A percentile compares a stretch with the other conserved stretches of the same genome.
These are phyloP conservation scores for Neopestalotiopsis sp. DNA, from an alignment of 2,329 filamentous ascomycete genomes.

Conservation along the genomic window DNA sequence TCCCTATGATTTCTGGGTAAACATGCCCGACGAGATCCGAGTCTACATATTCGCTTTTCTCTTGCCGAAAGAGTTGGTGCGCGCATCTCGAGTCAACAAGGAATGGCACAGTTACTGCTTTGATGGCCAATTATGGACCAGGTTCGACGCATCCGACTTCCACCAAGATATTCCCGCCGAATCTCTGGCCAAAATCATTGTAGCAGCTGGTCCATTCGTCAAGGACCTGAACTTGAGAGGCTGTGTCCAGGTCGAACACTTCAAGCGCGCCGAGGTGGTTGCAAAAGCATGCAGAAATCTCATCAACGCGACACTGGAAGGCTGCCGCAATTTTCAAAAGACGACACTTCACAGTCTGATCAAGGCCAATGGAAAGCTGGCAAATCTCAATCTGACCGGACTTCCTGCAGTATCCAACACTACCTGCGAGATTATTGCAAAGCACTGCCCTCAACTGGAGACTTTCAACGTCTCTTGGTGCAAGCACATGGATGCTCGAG, in stretches of 20 bases:
- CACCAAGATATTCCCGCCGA: constrained; percentile 87
- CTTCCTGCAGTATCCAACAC: constrained; percentile 80
- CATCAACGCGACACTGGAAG: constrained; percentile 86
- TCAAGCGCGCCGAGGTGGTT: constrained; percentile 77
- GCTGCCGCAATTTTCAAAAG: constrained; percentile 82
- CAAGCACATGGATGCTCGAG: constrained; percentile 79
- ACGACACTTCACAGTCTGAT: constrained; percentile 80
- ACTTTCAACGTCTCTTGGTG: constrained; percentile 93
- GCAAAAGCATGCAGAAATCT: constrained; percentile 88
- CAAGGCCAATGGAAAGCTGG: constrained; percentile 74
- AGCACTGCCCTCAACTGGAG: constrained; percentile 82
- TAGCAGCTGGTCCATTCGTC: constrained; percentile 85
- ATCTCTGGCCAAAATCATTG: constrained; percentile 84
- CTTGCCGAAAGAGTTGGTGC: constrained; percentile 79
- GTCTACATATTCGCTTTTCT: constrained; percentile 80
- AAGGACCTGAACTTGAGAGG: constrained; percentile 89
- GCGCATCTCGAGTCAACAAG: constrained; percentile 77
- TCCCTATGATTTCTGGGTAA: constrained; percentile 74
- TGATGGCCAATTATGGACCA: constrained; percentile 92
- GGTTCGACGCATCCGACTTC: constrained; percentile 83
- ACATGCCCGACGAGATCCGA: constrained; percentile 82
- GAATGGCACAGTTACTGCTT: constrained; percentile 84
- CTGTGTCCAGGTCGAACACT: constrained; percentile 86
- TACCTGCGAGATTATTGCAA: constrained; percentile 84
- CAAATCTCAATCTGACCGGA: constrained; percentile 87